These are phyloP conservation scores for Microsporum ferrugineum DNA, from an alignment of 2,329 filamentous ascomycete genomes.

Conservation along the genomic window DNA sequence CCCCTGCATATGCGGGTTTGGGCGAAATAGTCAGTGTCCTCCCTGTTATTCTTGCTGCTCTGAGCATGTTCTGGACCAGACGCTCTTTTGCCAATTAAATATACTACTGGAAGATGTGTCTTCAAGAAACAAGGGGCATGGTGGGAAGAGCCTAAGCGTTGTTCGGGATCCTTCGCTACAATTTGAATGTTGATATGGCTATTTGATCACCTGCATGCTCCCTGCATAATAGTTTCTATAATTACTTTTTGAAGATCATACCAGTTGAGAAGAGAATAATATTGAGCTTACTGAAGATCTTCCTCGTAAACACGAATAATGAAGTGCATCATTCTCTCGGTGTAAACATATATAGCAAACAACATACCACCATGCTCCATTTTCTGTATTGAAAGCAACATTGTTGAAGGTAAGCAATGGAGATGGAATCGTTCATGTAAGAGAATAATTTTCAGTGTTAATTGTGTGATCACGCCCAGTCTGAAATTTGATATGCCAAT, in stretches of 20 bases:
- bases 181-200: background rate
- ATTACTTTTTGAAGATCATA: too few relatives aligned
- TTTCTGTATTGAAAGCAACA: too few relatives aligned
- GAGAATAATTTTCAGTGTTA: too few relatives aligned
- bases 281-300: background rate
- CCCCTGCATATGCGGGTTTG: slow-evolving; percentile 54
- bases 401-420: too few relatives aligned
- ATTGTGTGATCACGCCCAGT: too few relatives aligned
- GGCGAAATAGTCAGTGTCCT: slow-evolving; percentile 64
- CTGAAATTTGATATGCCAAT: too few relatives aligned
- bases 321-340: background rate
- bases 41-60: slow-evolving; percentile 52
- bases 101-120: too few relatives aligned
- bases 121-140: too few relatives aligned
- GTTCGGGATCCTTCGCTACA: too few relatives aligned
- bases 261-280: background rate
- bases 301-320: background rate
- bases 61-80: background rate
- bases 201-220: background rate
- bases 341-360: background rate
- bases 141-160: too few relatives aligned
- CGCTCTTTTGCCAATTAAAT: background rate
- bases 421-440: too few relatives aligned
- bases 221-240: too few relatives aligned
- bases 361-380: background rate